phyloP scores from a whole-genome alignment of 345 rosid genomes.

The Hevea brasiliensis region DNA sequence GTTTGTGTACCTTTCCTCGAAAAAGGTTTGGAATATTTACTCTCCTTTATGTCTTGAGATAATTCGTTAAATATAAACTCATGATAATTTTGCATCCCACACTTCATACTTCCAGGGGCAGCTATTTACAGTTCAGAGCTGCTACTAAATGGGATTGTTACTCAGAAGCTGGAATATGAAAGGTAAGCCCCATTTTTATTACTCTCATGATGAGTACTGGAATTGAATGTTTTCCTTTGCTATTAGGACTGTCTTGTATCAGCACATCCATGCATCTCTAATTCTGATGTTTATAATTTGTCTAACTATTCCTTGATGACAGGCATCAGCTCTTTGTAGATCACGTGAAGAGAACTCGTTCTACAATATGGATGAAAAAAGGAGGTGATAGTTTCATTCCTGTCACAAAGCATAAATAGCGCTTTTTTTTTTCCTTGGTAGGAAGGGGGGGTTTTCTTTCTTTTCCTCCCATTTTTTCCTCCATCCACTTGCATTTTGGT shows the following conservation, averaged over 20 bases:
- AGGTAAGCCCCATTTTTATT: constrained; percentile 46
- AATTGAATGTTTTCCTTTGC: background rate
- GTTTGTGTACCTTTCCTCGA: constrained; percentile 66
- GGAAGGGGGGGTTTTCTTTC: too few species aligned
- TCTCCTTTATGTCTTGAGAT: background rate
- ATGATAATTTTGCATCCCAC: background rate
- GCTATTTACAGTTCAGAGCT: constrained; percentile 85
- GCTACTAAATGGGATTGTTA: constrained; percentile 79
- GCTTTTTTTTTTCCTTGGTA: background rate
- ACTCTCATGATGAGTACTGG: background rate
- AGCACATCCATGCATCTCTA: background rate
- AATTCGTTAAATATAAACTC: background rate
- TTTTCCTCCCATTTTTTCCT: too few species aligned
- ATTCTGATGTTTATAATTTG: background rate
- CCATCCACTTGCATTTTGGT: too few species aligned
- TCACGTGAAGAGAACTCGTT: constrained; percentile 66
- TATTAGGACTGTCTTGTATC: background rate
- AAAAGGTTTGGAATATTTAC: constrained; percentile 48
- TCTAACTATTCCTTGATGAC: constrained; percentile 15
- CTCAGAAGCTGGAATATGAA: constrained; percentile 80
- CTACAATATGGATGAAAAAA: constrained; percentile 67
- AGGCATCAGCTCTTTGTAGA: constrained; percentile 74
- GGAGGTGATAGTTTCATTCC: constrained; percentile 48
- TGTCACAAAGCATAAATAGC: constrained; percentile 33
- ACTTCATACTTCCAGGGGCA: constrained; percentile 48